Percentiles rank a stretch among this genome's conserved stretches.
These are phyloP conservation scores for Fusarium sp. DNA, from an alignment of 2,329 filamentous ascomycete genomes.

Conservation along the genomic window DNA sequence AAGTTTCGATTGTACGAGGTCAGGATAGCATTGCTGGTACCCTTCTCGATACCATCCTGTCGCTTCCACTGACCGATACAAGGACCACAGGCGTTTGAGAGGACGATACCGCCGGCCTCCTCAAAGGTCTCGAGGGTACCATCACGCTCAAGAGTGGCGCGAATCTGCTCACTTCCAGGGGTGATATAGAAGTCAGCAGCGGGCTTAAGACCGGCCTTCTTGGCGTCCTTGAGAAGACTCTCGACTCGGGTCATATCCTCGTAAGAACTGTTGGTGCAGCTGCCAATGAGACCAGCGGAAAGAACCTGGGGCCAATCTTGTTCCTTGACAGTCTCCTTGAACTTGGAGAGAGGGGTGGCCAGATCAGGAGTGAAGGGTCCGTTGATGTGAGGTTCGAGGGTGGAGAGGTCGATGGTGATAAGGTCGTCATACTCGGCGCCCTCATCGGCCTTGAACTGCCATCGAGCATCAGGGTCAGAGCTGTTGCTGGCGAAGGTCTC, in stretches of 20 bases:
- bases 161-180: conserved; percentile 96
- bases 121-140: conserved; percentile 95
- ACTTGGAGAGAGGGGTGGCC: conserved; percentile 97
- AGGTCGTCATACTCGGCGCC: conserved; percentile 94
- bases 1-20: conserved; percentile 99
- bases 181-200: conserved; percentile 96
- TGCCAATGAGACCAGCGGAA: conserved; percentile 97
- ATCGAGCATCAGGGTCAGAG: conserved; percentile 64
- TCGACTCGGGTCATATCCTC: conserved; percentile 96
- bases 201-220: conserved; percentile 93
- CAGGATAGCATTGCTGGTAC: conserved; percentile 92
- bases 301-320: conserved; percentile 98
- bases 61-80: conserved; percentile 97
- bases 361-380: conserved; percentile 99
- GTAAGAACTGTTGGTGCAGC: conserved; percentile 92
- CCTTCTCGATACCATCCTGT: conserved; percentile 87
- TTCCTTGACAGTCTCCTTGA: conserved; percentile 92
- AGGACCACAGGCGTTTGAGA: conserved; percentile 95
- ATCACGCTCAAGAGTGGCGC: conserved; percentile 91
- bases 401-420: conserved; percentile 94
- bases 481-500: conserved; percentile 65
- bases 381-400: conserved; percentile 98
- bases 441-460: conserved; percentile 81
- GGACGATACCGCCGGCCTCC: conserved; percentile 93
- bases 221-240: conserved; percentile 83